Evolutionary conservation across 1,284 basidiomycete genomes (phyloP), one percentile per base, ranked within the genome.

Genomic region (Cutaneotrichosporon cutaneum): DNA sequence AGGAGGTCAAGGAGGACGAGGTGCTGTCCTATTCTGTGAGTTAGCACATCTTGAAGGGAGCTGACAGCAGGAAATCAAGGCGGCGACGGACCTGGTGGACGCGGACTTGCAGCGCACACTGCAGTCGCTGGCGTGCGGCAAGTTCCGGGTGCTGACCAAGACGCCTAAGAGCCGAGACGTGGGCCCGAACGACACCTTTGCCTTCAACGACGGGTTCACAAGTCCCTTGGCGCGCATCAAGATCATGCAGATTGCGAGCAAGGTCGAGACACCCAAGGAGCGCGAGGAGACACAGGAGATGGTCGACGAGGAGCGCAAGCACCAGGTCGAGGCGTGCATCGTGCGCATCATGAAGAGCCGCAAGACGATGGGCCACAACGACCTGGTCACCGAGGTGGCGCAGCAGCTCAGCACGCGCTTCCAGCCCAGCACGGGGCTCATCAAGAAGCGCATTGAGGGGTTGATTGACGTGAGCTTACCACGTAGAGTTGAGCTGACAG

Each of bases 271-370:
- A 53, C 84, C 82, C 1, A 89, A 91, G 67, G 95, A 99, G 80
- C 83, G 92, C 62, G 90, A 88, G 78, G 94, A 97, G 77, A 99
- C 96, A 14, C 86, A 87, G 65, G 89, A 89, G 69, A 88, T 90
- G 65, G 87, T 99, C 24, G 94, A 96, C 54, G 95, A 98, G 77
- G 94, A 97, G 78, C 82, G 96, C 50, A 87, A 84, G 70, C 89
- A 92, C 75, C 89, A 95, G 75, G 91, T 88, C 48, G 95, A 99
- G 92, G 94, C 94, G 2, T 97, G 92, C 73, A 90, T 99, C 64
- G 96, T 99, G 26, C 88, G 96, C 44, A 88, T 98, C 42, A 99
- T 99, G 96, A 99, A 99, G 82, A 89, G 93, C 74, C 83, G 94
- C 64, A 98, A 98, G 77, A 85, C 85, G 60, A 88, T 98, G 86